A percentile compares a stretch with the other conserved stretches of the same genome.
These are phyloP conservation scores for Thermothielavioides terrestris DNA, from an alignment of 495 filamentous ascomycete genomes.

Conservation along the genomic window DNA sequence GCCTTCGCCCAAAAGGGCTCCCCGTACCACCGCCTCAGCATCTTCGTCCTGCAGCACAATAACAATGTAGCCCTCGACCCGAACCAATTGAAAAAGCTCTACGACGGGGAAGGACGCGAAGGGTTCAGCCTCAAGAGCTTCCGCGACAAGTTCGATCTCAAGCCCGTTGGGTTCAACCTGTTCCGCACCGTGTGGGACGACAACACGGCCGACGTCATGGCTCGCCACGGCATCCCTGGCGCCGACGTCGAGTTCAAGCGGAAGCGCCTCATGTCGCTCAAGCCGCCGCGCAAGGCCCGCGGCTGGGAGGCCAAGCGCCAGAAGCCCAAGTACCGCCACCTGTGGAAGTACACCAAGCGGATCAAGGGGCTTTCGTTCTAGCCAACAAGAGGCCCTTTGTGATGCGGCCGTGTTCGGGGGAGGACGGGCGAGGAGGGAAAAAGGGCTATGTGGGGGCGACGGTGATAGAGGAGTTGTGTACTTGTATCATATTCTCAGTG, in stretches of 20 bases:
- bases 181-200: constrained; percentile 91
- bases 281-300: constrained; percentile 41
- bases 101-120: constrained; percentile 41
- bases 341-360: constrained; percentile 47
- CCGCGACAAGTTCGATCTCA: constrained; percentile 55
- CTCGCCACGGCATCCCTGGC: constrained; percentile 60
- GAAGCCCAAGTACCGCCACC: constrained; percentile 44
- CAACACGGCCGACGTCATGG: constrained; percentile 76
- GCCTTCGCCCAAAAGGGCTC: constrained; percentile 81
- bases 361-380: constrained; percentile 24
- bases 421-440: background rate
- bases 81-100: constrained; percentile 45
- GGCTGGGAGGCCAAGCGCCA: constrained; percentile 52
- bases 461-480: constrained; percentile 10
- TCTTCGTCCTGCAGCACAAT: constrained; percentile 78
- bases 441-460: no score
- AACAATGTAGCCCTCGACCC: constrained; percentile 52
- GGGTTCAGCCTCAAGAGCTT: constrained; percentile 65
- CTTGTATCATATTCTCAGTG: constrained; percentile 12
- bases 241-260: constrained; percentile 77
- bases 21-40: constrained; percentile 78
- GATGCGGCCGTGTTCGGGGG: no score
- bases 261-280: constrained; percentile 49
- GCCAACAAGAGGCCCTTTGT: no score
- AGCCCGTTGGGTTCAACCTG: constrained; percentile 70